Conservation (phyloP, 495 filamentous ascomycete species). For the Staphylotrichum longicolle region DNA sequence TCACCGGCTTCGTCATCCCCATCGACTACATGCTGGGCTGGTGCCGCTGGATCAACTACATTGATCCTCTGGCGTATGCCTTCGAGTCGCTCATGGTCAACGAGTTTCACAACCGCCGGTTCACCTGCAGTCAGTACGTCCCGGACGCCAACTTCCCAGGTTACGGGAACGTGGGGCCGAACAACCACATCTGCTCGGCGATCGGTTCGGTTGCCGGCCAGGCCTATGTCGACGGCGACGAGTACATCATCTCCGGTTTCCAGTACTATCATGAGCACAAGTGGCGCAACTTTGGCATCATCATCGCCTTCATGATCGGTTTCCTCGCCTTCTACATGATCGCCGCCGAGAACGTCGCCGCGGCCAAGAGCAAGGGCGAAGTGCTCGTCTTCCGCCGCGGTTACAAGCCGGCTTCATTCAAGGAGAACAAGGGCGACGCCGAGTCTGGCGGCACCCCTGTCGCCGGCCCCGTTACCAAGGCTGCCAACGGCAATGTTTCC, state of each 20-base stretch:
- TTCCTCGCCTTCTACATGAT: constrained; percentile 66
- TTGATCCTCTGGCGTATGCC: constrained; percentile 81
- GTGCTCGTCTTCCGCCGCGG: constrained; percentile 82
- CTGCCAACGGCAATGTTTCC: constrained; percentile 40
- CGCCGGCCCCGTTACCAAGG: constrained; percentile 38
- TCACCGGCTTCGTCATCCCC: constrained; percentile 88
- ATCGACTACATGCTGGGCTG: constrained; percentile 72
- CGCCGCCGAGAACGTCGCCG: constrained; percentile 70
- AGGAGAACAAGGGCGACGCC: constrained; percentile 54
- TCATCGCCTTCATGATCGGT: constrained; percentile 69
- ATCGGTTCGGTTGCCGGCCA: constrained; percentile 62
- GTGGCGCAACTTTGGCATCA: constrained; percentile 82
- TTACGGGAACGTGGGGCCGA: constrained; percentile 38
- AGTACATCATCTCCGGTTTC: constrained; percentile 62
- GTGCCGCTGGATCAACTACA: constrained; percentile 84
- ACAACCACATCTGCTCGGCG: constrained; percentile 57
- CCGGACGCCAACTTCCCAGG: constrained; percentile 46
- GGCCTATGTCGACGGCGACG: constrained; percentile 57
- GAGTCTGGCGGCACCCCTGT: constrained; percentile 53
- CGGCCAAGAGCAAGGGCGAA: constrained; percentile 82
- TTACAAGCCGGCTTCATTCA: constrained; percentile 57
- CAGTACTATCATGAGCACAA: constrained; percentile 59
- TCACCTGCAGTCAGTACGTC: constrained; percentile 60
- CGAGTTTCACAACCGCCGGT: constrained; percentile 70
- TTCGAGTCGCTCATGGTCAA: constrained; percentile 91